Evolutionary conservation across 176 grass and related monocot genomes (phyloP).

Genomic region (Aegilops longissima): DNA sequence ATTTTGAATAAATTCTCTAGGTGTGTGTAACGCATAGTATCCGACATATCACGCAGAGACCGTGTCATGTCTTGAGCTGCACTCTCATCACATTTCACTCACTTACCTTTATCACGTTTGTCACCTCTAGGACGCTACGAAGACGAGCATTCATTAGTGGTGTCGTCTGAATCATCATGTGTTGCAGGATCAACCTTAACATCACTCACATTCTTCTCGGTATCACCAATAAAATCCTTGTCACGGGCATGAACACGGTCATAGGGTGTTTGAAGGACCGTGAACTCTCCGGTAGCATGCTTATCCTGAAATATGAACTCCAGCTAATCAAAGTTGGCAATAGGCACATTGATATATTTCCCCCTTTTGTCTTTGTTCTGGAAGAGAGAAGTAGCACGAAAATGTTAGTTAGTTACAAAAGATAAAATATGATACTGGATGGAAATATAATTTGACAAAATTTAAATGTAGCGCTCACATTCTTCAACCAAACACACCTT

Average conservation of each 20-base stretch:
- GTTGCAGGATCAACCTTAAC: too few species aligned
- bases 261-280: too few species aligned
- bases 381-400: not conserved
- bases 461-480: not conserved
- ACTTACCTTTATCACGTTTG: not conserved
- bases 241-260: too few species aligned
- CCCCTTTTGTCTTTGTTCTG: conserved; percentile 9
- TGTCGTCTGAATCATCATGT: not conserved
- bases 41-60: not conserved
- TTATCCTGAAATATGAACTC: conserved; percentile 15
- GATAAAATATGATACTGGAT: not conserved
- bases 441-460: not conserved
- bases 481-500: not conserved
- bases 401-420: not conserved
- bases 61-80: not conserved
- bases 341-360: not conserved
- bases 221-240: too few species aligned
- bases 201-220: too few species aligned
- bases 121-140: not conserved
- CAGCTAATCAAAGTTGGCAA: not conserved
- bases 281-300: conserved; percentile 10
- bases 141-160: not conserved
- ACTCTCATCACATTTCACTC: not conserved
- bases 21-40: too few species aligned
- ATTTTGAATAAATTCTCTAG: too few species aligned